These are phyloP conservation scores for Puccinia novopanici DNA, from an alignment of 1,284 basidiomycete genomes.

Conservation along the genomic window DNA sequence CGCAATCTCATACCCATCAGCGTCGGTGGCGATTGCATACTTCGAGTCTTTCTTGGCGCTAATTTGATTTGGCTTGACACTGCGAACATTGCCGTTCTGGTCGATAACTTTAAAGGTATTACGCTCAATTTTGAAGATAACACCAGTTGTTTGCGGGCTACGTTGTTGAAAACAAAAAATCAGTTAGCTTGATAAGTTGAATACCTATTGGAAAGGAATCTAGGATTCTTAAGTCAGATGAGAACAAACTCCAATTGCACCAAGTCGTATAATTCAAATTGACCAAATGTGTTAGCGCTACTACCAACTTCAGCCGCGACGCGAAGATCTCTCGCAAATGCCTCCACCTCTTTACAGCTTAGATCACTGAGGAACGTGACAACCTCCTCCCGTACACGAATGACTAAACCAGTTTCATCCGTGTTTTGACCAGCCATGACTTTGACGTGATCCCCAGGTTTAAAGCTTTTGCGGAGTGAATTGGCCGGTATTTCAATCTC, in stretches of 20 bases:
- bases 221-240: not conserved
- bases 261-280: constrained; percentile 93
- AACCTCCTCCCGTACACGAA: constrained; percentile 74
- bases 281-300: constrained; percentile 81
- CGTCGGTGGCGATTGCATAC: constrained; percentile 83
- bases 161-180: constrained; percentile 31
- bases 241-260: constrained; percentile 88
- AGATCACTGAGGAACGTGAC: constrained; percentile 98
- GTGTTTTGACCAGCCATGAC: constrained; percentile 92
- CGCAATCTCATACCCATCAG: constrained; percentile 73
- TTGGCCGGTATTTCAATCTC: constrained; percentile 80
- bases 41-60: constrained; percentile 78
- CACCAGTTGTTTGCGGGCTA: constrained; percentile 87
- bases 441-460: constrained; percentile 96
- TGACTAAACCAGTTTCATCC: constrained; percentile 93
- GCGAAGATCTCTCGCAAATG: constrained; percentile 94
- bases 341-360: constrained; percentile 91
- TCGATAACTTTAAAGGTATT: constrained; percentile 93
- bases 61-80: constrained; percentile 93
- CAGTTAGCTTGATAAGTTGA: not conserved
- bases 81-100: constrained; percentile 83
- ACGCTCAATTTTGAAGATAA: constrained; percentile 95
- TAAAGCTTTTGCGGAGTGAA: constrained; percentile 91
- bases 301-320: constrained; percentile 95
- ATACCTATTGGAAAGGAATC: not conserved